A percentile compares a stretch with the other conserved stretches of the same genome.
Evolutionary conservation across 768 basidiomycete species (phyloP).

Genomic region (Suillus placidus): DNA sequence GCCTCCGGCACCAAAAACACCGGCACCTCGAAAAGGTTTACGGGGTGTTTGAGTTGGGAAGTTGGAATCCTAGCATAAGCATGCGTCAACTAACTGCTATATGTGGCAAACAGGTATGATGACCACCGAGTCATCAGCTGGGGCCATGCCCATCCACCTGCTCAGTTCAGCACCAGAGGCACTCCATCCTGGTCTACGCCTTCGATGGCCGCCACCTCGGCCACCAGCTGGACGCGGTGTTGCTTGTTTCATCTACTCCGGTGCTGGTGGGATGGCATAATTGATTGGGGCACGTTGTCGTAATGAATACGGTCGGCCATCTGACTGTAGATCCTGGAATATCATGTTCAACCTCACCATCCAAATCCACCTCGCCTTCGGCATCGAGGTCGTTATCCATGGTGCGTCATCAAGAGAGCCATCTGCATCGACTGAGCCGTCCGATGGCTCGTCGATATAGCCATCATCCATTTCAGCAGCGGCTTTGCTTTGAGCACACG

Average conservation of each 20-base stretch:
- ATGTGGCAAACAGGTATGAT: slow-evolving; percentile 14
- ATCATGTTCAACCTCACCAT: slow-evolving; percentile 42
- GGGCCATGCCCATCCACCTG: slow-evolving; percentile 74
- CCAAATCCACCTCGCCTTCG: slow-evolving; percentile 43
- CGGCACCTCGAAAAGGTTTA: slow-evolving; percentile 59
- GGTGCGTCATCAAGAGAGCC: slow-evolving; percentile 60
- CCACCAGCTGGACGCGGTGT: slow-evolving; percentile 39
- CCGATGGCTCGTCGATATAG: slow-evolving; percentile 52
- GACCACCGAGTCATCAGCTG: slow-evolving; percentile 68
- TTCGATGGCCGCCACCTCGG: slow-evolving; percentile 42
- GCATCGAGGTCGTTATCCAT: slow-evolving; percentile 41
- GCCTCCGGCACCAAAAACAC: slow-evolving; percentile 49
- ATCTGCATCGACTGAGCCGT: slow-evolving; percentile 55
- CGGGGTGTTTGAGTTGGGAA: slow-evolving; percentile 65
- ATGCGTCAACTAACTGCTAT: slow-evolving; percentile 6
- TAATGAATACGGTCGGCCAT: slow-evolving; percentile 53
- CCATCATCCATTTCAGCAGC: slow-evolving; percentile 51
- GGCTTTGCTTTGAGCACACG: slow-evolving; percentile 28
- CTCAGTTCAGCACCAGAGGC: slow-evolving; percentile 77
- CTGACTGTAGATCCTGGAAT: slow-evolving; percentile 42
- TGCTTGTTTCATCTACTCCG: slow-evolving; percentile 63
- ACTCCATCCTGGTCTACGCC: slow-evolving; percentile 72
- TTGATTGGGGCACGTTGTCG: slow-evolving; percentile 70
- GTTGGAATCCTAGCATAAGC: slow-evolving; percentile 65
- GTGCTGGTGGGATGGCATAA: slow-evolving; percentile 79